phyloP scores from a whole-genome alignment of 129 eudicot genomes.

The Erigeron canadensis region DNA sequence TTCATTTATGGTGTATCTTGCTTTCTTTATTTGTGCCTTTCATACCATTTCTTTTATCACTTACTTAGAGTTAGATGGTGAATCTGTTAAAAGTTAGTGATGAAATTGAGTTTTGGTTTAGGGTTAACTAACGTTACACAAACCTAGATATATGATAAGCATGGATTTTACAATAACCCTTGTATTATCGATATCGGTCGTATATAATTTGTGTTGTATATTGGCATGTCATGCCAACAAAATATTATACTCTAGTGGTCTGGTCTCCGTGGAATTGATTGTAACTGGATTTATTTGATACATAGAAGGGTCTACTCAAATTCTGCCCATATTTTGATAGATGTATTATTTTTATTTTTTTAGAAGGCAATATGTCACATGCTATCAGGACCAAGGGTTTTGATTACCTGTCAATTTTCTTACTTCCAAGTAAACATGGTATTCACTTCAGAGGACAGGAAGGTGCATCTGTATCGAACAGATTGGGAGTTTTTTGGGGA shows the following conservation, averaged over 20 bases:
- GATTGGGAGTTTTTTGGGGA: neutral
- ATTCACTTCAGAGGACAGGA: neutral
- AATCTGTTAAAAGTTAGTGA: neutral
- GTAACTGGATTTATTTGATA: neutral
- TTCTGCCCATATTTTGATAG: neutral
- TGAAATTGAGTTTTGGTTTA: too few species aligned
- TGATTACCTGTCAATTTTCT: neutral
- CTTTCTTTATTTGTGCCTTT: neutral
- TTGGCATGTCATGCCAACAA: too few species aligned
- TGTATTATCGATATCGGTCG: neutral
- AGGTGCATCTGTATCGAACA: neutral
- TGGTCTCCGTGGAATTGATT: neutral
- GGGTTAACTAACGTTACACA: too few species aligned
- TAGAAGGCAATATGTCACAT: too few species aligned
- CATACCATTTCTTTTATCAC: neutral
- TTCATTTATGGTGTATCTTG: slow-evolving; percentile 12
- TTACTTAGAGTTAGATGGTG: neutral
- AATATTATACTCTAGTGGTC: neutral
- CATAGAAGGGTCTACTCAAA: neutral
- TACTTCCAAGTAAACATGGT: neutral
- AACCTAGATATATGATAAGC: neutral
- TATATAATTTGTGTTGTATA: too few species aligned
- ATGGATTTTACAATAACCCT: neutral
- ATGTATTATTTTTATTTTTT: too few species aligned
- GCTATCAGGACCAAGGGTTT: neutral